These are phyloP conservation scores for Alternaria incomplexa DNA, from an alignment of 2,329 filamentous ascomycete species.

Conservation along the genomic window DNA sequence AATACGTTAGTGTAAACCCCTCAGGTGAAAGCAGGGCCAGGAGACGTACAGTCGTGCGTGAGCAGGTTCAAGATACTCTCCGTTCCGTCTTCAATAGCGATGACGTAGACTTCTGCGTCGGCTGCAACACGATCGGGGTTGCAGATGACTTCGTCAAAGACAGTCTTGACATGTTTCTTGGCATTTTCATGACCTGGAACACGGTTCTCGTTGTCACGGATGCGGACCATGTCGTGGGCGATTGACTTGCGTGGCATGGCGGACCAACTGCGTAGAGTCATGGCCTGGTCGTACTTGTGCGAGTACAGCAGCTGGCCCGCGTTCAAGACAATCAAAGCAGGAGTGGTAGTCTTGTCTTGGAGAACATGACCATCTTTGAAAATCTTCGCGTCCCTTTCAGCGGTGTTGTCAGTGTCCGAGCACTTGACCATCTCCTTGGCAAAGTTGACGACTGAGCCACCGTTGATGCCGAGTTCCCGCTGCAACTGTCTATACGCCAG, in stretches of 20 bases:
- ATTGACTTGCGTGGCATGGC: constrained; percentile 65
- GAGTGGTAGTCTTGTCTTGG: constrained; percentile 38
- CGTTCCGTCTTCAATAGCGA: constrained; percentile 73
- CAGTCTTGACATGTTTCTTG: constrained; percentile 67
- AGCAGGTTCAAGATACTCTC: constrained; percentile 65
- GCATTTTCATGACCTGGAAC: constrained; percentile 66
- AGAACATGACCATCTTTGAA: constrained; percentile 29
- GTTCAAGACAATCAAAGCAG: constrained; percentile 77
- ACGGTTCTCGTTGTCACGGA: constrained; percentile 64
- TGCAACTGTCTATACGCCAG: constrained; percentile 73
- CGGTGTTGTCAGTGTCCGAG: constrained; percentile 7
- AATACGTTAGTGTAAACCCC: constrained; percentile 7
- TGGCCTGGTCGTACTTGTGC: constrained; percentile 63
- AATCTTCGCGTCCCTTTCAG: constrained; percentile 15
- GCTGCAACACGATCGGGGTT: constrained; percentile 51
- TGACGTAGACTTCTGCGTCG: constrained; percentile 68
- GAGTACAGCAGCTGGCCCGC: constrained; percentile 80
- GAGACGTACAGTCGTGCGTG: constrained; percentile 58
- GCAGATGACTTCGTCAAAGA: constrained; percentile 70
- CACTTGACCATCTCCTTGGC: constrained; percentile 55
- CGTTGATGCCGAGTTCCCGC: constrained; percentile 68
- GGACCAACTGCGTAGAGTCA: constrained; percentile 65
- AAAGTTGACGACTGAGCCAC: constrained; percentile 73
- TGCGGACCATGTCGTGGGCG: constrained; percentile 62
- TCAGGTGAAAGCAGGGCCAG: neutral